Conservation (phyloP, 2,329 filamentous ascomycete genomes). For the Colletotrichum echinochloae region DNA sequence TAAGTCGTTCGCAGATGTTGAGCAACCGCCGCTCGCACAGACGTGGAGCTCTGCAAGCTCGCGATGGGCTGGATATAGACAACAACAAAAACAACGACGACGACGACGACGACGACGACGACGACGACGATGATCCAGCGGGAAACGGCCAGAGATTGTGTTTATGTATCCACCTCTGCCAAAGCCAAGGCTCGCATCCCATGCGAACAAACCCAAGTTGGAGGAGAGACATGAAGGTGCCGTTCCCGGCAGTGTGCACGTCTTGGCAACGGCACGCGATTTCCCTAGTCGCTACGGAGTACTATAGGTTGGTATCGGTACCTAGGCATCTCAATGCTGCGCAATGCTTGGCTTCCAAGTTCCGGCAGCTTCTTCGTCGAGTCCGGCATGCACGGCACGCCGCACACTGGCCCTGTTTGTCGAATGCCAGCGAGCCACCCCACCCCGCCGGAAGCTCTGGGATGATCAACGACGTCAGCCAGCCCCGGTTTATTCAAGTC, state of each 20-base stretch:
- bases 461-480: constrained; percentile 39
- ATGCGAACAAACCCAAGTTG: constrained; percentile 3
- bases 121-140: constrained; percentile 1
- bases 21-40: constrained; percentile 3
- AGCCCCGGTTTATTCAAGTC: constrained; percentile 23
- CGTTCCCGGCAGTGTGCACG: not conserved
- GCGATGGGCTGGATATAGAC: constrained; percentile 1
- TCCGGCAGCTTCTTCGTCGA: not conserved
- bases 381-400: constrained; percentile 31
- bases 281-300: constrained; percentile 20
- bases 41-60: constrained; percentile 11
- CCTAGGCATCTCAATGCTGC: constrained; percentile 7
- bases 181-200: not conserved
- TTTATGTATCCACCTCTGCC: not conserved
- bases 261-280: constrained; percentile 15
- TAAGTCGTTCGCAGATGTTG: constrained; percentile 18
- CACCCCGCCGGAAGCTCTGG: constrained; percentile 19
- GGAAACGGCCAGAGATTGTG: constrained; percentile 19
- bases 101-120: not conserved
- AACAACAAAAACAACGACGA: not conserved
- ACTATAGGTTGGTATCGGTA: too few relatives aligned
- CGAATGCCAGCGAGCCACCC: constrained; percentile 4
- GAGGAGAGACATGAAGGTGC: not conserved
- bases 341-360: constrained; percentile 2
- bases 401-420: constrained; percentile 20